Evolutionary conservation across 78 protist species (phyloP).

Genomic region (Dictyostelium intermedium): DNA sequence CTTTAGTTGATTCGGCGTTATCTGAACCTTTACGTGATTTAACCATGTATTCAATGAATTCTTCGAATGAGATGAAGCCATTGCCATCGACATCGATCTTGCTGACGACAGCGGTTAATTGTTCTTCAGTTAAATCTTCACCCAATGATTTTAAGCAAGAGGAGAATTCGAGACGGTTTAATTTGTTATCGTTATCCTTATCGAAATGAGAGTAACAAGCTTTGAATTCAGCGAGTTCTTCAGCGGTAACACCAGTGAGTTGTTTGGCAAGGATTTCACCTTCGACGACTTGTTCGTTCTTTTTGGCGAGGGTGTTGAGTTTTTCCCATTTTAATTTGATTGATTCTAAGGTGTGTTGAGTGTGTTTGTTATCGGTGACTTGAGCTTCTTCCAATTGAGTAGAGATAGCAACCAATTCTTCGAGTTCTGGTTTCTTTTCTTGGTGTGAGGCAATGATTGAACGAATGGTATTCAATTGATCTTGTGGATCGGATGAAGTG

Average conservation of each 20-base stretch:
- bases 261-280: conserved; percentile 79
- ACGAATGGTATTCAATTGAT: conserved; percentile 24
- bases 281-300: conserved; percentile 58
- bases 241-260: conserved; percentile 75
- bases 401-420: neutral
- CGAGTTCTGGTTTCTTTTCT: conserved; percentile 49
- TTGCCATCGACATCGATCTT: conserved; percentile 43
- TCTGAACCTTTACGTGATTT: conserved; percentile 42
- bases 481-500: conserved; percentile 56
- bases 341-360: conserved; percentile 69
- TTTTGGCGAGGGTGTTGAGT: conserved; percentile 31
- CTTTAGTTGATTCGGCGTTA: conserved; percentile 47
- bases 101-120: conserved; percentile 25
- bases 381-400: conserved; percentile 67
- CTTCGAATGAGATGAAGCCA: conserved; percentile 74
- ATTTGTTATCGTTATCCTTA: conserved; percentile 59
- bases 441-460: neutral
- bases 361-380: conserved; percentile 70
- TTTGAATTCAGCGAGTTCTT: conserved; percentile 77
- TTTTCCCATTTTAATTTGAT: conserved; percentile 78
- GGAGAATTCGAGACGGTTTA: conserved; percentile 73
- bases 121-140: conserved; percentile 80
- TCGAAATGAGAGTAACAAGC: conserved; percentile 81
- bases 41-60: conserved; percentile 69
- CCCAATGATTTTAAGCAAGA: conserved; percentile 77